Percentiles rank a stretch among this genome's conserved stretches.
These are phyloP conservation scores for Leccinum pachyderme DNA, from an alignment of 1,284 basidiomycete genomes.

Conservation along the genomic window DNA sequence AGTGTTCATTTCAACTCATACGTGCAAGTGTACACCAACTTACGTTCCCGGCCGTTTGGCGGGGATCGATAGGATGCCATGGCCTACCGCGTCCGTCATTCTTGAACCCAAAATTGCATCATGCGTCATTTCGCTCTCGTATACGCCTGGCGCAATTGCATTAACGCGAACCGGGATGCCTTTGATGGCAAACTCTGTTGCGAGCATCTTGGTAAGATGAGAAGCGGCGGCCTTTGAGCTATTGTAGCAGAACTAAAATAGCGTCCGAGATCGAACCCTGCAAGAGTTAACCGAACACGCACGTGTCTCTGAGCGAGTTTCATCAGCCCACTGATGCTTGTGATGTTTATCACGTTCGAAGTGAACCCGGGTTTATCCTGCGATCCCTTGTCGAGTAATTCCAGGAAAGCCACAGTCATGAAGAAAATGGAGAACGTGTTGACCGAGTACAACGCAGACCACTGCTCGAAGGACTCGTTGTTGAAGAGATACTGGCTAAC, in stretches of 20 bases:
- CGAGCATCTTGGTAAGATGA: constrained; percentile 71
- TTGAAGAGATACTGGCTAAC: constrained; percentile 65
- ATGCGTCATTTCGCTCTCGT: constrained; percentile 74
- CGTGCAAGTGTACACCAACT: constrained; percentile 33
- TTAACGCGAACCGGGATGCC: constrained; percentile 66
- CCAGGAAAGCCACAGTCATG: constrained; percentile 71
- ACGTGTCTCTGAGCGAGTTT: constrained; percentile 76
- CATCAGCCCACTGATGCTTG: constrained; percentile 68
- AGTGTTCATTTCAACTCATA: not conserved
- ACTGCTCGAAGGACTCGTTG: constrained; percentile 60
- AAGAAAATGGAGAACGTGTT: constrained; percentile 76
- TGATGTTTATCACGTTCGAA: constrained; percentile 71
- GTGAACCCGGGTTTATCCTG: constrained; percentile 54
- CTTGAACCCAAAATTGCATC: constrained; percentile 46
- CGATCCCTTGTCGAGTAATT: constrained; percentile 68
- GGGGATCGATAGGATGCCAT: constrained; percentile 58
- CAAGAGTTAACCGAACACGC: constrained; percentile 25
- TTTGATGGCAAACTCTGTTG: constrained; percentile 71
- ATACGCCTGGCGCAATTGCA: constrained; percentile 70
- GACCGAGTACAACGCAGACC: constrained; percentile 58
- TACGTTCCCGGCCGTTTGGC: constrained; percentile 64
- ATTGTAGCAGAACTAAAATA: constrained; percentile 70
- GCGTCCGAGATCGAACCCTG: not conserved
- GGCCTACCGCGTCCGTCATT: constrained; percentile 51
- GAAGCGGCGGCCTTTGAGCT: constrained; percentile 73